Percentiles rank a stretch among this genome's conserved stretches.
Evolutionary conservation across 176 grass and related monocot species (phyloP).

Genomic region (Tuctoria greenei): DNA sequence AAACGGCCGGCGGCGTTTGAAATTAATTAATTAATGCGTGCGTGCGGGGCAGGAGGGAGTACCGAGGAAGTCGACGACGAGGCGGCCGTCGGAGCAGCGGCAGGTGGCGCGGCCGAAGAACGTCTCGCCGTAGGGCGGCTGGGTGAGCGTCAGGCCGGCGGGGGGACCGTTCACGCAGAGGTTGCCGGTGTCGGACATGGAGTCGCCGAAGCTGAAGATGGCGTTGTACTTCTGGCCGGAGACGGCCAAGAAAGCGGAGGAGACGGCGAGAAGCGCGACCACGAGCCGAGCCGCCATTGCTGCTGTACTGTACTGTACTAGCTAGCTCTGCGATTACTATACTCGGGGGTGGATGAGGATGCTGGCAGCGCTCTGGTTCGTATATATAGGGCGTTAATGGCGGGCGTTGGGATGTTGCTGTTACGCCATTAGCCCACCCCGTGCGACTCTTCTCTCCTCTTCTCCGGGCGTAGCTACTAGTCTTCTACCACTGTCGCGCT

Average conservation of each 20-base stretch:
- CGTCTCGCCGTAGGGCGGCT: constrained; percentile 75
- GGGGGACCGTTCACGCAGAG: constrained; percentile 65
- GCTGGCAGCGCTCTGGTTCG: background rate
- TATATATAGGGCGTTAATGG: constrained; percentile 40
- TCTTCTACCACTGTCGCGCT: background rate
- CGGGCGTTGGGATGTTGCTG: constrained; percentile 44
- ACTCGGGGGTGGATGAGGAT: background rate
- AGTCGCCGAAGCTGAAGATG: constrained; percentile 86
- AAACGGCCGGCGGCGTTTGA: constrained; percentile 29
- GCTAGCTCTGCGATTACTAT: background rate
- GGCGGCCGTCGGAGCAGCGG: constrained; percentile 90
- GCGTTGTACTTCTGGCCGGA: constrained; percentile 71
- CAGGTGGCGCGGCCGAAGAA: constrained; percentile 82
- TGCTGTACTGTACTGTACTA: background rate
- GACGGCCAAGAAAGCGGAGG: constrained; percentile 26
- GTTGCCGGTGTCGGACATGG: constrained; percentile 90
- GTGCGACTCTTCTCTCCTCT: background rate
- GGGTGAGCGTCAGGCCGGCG: constrained; percentile 62
- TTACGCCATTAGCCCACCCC: constrained; percentile 45
- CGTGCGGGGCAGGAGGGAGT: background rate
- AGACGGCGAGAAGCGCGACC: constrained; percentile 12
- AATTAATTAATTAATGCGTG: background rate
- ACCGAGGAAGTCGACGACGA: constrained; percentile 88
- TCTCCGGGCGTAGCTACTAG: constrained; percentile 1
- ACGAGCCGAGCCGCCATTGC: constrained; percentile 46